phyloP scores from a whole-genome alignment of 2,329 filamentous ascomycete genomes.

The Hansfordia pulvinata region DNA sequence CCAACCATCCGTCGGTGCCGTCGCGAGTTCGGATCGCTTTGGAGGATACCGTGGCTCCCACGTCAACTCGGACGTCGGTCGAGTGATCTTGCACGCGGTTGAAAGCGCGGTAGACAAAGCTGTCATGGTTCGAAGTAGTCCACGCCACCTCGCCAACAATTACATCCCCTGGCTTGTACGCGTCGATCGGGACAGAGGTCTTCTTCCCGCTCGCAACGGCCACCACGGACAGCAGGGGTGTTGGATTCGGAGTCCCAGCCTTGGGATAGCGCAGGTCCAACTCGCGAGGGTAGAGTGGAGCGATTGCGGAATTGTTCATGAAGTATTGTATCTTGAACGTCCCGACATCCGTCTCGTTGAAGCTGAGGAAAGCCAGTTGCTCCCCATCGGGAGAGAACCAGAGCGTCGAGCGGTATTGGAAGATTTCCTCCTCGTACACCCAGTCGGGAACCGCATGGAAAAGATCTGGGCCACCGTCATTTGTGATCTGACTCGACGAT shows the following conservation, averaged over 20 bases:
- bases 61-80: constrained; percentile 46
- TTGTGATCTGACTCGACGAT: constrained; percentile 40
- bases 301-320: constrained; percentile 41
- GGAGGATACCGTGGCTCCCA: constrained; percentile 26
- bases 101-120: constrained; percentile 50
- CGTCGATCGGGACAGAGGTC: constrained; percentile 34
- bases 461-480: constrained; percentile 43
- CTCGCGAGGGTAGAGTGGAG: constrained; percentile 47
- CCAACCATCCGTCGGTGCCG: constrained; percentile 47
- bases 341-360: constrained; percentile 52
- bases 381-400: constrained; percentile 45
- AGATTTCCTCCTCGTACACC: constrained; percentile 48
- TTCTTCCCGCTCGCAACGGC: constrained; percentile 31
- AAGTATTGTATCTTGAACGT: constrained; percentile 56
- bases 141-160: constrained; percentile 56
- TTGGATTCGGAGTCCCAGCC: constrained; percentile 54
- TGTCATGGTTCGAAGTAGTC: constrained; percentile 48
- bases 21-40: constrained; percentile 40
- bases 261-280: constrained; percentile 56
- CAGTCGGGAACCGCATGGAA: constrained; percentile 55
- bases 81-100: constrained; percentile 56
- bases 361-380: constrained; percentile 39
- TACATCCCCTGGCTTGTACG: constrained; percentile 44
- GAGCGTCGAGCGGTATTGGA: constrained; percentile 32
- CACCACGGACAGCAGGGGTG: constrained; percentile 43